These are phyloP conservation scores for Periglandula ipomoeae DNA, from an alignment of 2,329 filamentous ascomycete genomes.

Conservation along the genomic window DNA sequence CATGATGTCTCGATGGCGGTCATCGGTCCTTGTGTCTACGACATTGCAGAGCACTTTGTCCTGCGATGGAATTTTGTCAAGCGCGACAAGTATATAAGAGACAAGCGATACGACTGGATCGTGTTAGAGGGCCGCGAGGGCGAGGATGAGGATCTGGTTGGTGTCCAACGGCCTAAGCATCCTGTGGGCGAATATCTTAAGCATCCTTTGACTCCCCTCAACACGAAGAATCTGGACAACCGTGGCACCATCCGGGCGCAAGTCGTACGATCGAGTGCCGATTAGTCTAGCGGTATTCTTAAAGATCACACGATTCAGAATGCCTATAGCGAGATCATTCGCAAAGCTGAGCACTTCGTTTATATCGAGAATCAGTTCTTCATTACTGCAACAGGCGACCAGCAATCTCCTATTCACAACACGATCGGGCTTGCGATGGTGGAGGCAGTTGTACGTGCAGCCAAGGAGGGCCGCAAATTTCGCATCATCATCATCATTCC, in stretches of 20 bases:
- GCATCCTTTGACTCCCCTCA: slow-evolving; percentile 66
- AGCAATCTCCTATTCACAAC: slow-evolving; percentile 81
- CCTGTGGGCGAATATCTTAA: slow-evolving; percentile 81
- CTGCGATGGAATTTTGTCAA: slow-evolving; percentile 96
- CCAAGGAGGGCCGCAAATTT: slow-evolving; percentile 79
- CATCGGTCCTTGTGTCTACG: slow-evolving; percentile 82
- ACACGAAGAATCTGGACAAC: slow-evolving; percentile 51
- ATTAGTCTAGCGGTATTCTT: slow-evolving; percentile 90
- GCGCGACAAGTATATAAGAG: slow-evolving; percentile 94
- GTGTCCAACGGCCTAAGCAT: slow-evolving; percentile 80
- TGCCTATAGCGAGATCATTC: slow-evolving; percentile 76
- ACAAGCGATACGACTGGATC: slow-evolving; percentile 76
- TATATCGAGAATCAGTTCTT: slow-evolving; percentile 99
- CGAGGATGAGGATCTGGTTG: slow-evolving; percentile 75
- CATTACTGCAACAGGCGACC: slow-evolving; percentile 85
- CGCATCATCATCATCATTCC: slow-evolving; percentile 85
- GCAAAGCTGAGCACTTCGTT: slow-evolving; percentile 81
- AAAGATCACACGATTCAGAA: slow-evolving; percentile 81
- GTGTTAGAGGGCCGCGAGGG: slow-evolving; percentile 66
- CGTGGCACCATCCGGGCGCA: slow-evolving; percentile 75
- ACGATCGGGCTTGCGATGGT: slow-evolving; percentile 83
- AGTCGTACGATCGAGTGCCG: slow-evolving; percentile 77
- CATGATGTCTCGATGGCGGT: slow-evolving; percentile 90
- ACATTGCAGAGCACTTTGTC: slow-evolving; percentile 93
- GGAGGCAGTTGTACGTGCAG: slow-evolving; percentile 74